These are phyloP conservation scores for Stemphylium lycopersici DNA, from an alignment of 2,329 filamentous ascomycete species.

Conservation along the genomic window DNA sequence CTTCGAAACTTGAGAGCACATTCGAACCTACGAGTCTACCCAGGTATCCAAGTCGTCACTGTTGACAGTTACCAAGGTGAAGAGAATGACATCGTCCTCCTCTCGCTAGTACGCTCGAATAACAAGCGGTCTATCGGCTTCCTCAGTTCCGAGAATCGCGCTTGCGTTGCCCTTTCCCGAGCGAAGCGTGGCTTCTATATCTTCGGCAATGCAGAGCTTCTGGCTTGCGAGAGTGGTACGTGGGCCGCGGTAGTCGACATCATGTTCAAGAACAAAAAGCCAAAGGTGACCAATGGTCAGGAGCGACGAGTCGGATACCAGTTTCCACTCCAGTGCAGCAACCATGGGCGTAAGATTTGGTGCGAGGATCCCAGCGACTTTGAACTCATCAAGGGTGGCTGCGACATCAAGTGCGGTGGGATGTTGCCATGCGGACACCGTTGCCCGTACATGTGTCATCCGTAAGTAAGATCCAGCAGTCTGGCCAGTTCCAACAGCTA, in stretches of 20 bases:
- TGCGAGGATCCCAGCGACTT: conserved; percentile 52
- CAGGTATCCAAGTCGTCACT: conserved; percentile 68
- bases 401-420: conserved; percentile 34
- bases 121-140: conserved; percentile 69
- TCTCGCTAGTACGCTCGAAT: conserved; percentile 81
- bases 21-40: conserved; percentile 46
- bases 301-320: conserved; percentile 53
- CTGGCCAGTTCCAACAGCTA: not conserved
- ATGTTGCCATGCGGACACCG: conserved; percentile 42
- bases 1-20: conserved; percentile 55
- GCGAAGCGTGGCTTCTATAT: conserved; percentile 82
- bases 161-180: conserved; percentile 69
- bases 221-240: conserved; percentile 54
- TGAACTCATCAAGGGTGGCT: conserved; percentile 40
- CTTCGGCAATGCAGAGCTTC: conserved; percentile 74
- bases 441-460: conserved; percentile 44
- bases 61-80: conserved; percentile 88
- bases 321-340: conserved; percentile 68
- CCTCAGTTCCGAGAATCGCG: conserved; percentile 67
- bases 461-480: conserved; percentile 20
- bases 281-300: conserved; percentile 29
- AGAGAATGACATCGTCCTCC: conserved; percentile 81
- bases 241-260: conserved; percentile 60
- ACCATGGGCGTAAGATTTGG: conserved; percentile 60
- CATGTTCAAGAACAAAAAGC: conserved; percentile 52